phyloP scores from a whole-genome alignment of 768 basidiomycete species.

The Leccinum incarnatum region DNA sequence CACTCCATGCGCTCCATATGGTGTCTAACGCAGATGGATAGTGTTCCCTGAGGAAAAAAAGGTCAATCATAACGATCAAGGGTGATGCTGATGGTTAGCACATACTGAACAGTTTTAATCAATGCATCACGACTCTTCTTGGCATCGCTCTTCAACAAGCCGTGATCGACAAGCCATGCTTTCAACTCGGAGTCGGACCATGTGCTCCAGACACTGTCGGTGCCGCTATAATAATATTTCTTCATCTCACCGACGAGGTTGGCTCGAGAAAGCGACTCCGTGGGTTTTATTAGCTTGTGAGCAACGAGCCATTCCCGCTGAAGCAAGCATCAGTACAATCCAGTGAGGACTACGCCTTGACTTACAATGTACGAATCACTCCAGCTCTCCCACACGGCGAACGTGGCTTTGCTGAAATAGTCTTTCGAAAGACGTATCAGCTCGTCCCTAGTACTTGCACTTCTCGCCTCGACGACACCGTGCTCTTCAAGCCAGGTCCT shows the following conservation, averaged over 20 bases:
- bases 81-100: neutral
- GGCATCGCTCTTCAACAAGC: slow-evolving; percentile 68
- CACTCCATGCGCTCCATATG: slow-evolving; percentile 67
- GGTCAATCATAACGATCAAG: neutral
- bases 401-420: slow-evolving; percentile 58
- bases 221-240: slow-evolving; percentile 67
- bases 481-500: slow-evolving; percentile 72
- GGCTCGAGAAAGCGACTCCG: slow-evolving; percentile 50
- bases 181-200: slow-evolving; percentile 83
- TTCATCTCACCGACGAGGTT: slow-evolving; percentile 66
- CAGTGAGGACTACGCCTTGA: neutral
- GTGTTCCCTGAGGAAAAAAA: slow-evolving; percentile 50
- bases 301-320: slow-evolving; percentile 82
- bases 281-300: slow-evolving; percentile 68
- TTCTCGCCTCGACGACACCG: slow-evolving; percentile 64
- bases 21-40: slow-evolving; percentile 61
- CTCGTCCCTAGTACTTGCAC: slow-evolving; percentile 54
- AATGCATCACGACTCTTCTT: slow-evolving; percentile 73
- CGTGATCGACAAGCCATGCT: slow-evolving; percentile 75
- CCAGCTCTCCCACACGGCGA: slow-evolving; percentile 83
- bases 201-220: slow-evolving; percentile 53
- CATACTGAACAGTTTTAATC: slow-evolving; percentile 65
- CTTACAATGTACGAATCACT: slow-evolving; percentile 77
- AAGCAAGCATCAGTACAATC: neutral
- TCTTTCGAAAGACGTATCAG: slow-evolving; percentile 66